These are phyloP conservation scores for Paecilomyces formosus DNA, from an alignment of 2,329 filamentous ascomycete genomes.

Conservation along the genomic window DNA sequence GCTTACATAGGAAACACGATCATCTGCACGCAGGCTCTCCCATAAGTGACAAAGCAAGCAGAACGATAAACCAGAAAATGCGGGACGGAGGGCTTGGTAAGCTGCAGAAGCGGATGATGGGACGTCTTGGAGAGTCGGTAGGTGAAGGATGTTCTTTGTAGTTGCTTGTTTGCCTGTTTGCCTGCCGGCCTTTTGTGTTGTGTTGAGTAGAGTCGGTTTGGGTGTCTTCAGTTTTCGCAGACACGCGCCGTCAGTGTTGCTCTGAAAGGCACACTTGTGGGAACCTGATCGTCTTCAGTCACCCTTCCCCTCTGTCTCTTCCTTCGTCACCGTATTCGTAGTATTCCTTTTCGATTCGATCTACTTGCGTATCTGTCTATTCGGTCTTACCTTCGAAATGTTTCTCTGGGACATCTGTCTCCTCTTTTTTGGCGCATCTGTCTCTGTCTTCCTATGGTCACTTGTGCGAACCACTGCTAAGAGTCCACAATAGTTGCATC, in stretches of 20 bases:
- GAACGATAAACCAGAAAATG: constrained; percentile 8
- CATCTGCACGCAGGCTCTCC: background rate
- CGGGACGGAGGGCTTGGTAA: constrained; percentile 19
- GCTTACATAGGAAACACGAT: background rate
- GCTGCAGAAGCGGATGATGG: constrained; percentile 30
- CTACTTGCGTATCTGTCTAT: background rate
- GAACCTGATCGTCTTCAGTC: background rate
- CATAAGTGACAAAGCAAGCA: background rate
- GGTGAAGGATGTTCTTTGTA: constrained; percentile 8
- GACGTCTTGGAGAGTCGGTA: constrained; percentile 29
- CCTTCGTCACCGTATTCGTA: background rate
- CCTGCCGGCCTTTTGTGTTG: background rate
- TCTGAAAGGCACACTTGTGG: background rate
- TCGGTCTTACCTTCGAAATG: background rate
- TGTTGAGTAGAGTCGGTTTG: background rate
- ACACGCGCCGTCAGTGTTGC: background rate
- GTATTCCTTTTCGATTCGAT: background rate
- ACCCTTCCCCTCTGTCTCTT: background rate
- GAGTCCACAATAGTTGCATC: constrained; percentile 37
- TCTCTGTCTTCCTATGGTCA: background rate
- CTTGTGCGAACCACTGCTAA: constrained; percentile 10
- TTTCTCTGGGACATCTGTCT: background rate
- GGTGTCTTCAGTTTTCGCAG: background rate
- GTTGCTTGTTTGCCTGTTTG: background rate
- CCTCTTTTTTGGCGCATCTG: background rate